Percentiles rank a stretch among this genome's conserved stretches.
phyloP scores from a whole-genome alignment of 306 rosid genomes.

The Lathyrus sativus region DNA sequence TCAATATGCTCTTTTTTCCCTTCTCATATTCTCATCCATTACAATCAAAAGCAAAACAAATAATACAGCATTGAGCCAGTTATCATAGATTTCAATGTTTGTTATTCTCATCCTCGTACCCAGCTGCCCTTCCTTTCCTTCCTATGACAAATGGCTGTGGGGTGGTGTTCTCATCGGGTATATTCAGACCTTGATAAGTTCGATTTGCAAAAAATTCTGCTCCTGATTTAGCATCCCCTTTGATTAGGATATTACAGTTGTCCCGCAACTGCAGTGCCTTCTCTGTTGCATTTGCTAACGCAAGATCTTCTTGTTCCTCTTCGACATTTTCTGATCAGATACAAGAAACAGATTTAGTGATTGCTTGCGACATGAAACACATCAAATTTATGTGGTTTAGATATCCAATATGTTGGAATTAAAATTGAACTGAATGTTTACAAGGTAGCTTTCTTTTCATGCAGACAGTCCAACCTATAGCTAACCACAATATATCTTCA shows the following conservation, averaged over 20 bases:
- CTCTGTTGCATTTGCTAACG: constrained; percentile 66
- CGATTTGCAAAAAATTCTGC: constrained; percentile 72
- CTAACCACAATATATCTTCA: no score
- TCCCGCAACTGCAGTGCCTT: constrained; percentile 74
- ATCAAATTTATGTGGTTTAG: not conserved
- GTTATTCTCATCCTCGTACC: constrained; percentile 58
- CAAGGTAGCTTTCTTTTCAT: not conserved
- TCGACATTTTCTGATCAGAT: constrained; percentile 50
- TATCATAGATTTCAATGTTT: constrained; percentile 22
- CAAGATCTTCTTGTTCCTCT: constrained; percentile 54
- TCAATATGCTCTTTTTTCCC: constrained; percentile 11
- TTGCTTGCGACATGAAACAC: not conserved
- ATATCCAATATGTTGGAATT: constrained; percentile 13
- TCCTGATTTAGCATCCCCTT: constrained; percentile 67
- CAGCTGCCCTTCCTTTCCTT: constrained; percentile 73
- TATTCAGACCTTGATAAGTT: constrained; percentile 77
- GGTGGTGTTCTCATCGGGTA: constrained; percentile 44
- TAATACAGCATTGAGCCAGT: not conserved
- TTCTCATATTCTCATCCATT: constrained; percentile 13
- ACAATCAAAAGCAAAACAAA: not conserved
- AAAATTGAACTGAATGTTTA: not conserved
- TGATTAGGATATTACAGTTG: constrained; percentile 48
- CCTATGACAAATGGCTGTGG: constrained; percentile 68
- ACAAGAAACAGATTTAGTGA: constrained; percentile 4
- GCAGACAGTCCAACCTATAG: no score